phyloP scores from a whole-genome alignment of 2,329 filamentous ascomycete genomes.

The Paecilomyces variotii region DNA sequence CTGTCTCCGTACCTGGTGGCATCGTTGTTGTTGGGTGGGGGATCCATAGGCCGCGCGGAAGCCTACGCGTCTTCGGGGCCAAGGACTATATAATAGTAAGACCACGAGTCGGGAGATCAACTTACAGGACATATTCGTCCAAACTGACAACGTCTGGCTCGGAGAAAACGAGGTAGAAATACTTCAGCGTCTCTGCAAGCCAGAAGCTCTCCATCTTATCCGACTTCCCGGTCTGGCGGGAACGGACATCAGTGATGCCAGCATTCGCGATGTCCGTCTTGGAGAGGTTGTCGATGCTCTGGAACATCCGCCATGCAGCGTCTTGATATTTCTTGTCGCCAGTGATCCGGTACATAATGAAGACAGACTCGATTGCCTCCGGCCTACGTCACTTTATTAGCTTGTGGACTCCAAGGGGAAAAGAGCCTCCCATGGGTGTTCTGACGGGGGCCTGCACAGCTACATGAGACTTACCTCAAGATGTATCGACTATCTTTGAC shows the following conservation, averaged over 20 bases:
- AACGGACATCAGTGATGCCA: constrained; percentile 35
- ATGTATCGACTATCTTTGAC: constrained; percentile 7
- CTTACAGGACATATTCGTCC: constrained; percentile 38
- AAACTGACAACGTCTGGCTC: constrained; percentile 32
- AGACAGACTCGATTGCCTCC: constrained; percentile 55
- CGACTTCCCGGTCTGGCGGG: constrained; percentile 15
- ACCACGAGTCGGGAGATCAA: constrained; percentile 1
- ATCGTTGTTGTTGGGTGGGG: not conserved
- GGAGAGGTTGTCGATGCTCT: constrained; percentile 36
- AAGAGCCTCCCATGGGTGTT: not conserved
- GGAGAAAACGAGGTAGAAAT: constrained; percentile 39
- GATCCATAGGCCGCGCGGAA: not conserved
- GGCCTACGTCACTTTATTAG: constrained; percentile 23
- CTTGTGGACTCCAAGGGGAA: not conserved
- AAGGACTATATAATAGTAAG: not conserved
- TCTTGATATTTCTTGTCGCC: constrained; percentile 43
- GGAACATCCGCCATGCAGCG: constrained; percentile 44
- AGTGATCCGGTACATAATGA: constrained; percentile 53
- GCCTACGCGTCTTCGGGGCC: not conserved
- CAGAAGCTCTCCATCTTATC: constrained; percentile 40
- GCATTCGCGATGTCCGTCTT: constrained; percentile 38
- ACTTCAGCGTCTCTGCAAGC: constrained; percentile 39
- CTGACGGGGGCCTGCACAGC: not conserved
- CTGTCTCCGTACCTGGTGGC: not conserved
- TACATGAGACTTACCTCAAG: constrained; percentile 5